Conservation (phyloP, 768 basidiomycete species). For the Tricholoma terreum region DNA sequence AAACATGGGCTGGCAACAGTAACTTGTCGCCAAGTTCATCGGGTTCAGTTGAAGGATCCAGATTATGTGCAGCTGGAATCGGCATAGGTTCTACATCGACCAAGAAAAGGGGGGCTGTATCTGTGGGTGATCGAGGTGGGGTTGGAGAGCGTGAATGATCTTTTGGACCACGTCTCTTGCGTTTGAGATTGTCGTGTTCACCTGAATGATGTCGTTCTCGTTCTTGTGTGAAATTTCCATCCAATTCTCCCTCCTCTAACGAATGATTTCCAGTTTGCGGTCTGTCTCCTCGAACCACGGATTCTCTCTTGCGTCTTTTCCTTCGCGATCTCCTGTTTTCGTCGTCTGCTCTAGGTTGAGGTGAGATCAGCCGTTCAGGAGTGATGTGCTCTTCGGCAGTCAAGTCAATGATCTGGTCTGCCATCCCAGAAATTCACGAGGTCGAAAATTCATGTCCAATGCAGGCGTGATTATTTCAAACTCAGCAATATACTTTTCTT, state of each 20-base stretch:
- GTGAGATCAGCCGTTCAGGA: neutral
- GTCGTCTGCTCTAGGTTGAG: neutral
- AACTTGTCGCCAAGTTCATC: conserved; percentile 29
- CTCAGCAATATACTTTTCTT: neutral
- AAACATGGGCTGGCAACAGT: conserved; percentile 70
- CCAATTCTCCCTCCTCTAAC: conserved; percentile 17
- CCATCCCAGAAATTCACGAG: neutral
- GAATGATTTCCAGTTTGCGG: conserved; percentile 20
- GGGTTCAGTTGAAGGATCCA: conserved; percentile 6
- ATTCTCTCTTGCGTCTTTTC: conserved; percentile 23
- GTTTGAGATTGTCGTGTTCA: neutral
- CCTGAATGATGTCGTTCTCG: neutral
- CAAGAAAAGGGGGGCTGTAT: conserved; percentile 38
- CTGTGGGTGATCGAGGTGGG: conserved; percentile 10
- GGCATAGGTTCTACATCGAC: conserved; percentile 45
- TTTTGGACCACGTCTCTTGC: conserved; percentile 2
- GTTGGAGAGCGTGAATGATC: conserved; percentile 8
- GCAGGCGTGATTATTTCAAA: neutral
- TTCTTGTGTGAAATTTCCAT: neutral
- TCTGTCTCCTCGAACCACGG: conserved; percentile 18
- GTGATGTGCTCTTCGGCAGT: conserved; percentile 13
- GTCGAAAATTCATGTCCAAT: too few species aligned
- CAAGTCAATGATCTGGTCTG: conserved; percentile 33
- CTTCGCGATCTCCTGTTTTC: conserved; percentile 19
- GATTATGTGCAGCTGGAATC: conserved; percentile 24